phyloP scores from a whole-genome alignment of 352 stramenopile genomes.

The Phytopythium sindhum region DNA sequence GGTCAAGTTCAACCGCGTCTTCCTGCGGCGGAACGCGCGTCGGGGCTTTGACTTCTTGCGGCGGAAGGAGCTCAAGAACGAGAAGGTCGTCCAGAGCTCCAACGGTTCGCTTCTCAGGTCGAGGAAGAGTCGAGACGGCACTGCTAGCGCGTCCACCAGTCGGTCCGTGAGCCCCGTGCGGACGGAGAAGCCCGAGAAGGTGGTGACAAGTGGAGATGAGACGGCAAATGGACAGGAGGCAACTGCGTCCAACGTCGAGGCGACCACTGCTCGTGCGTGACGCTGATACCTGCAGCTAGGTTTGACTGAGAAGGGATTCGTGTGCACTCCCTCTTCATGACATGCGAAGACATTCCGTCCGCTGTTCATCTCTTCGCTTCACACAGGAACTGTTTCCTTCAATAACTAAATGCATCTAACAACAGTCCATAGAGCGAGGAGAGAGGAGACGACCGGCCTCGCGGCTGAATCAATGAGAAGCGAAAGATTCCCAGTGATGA shows the following conservation, averaged over 20 bases:
- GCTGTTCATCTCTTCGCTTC: background rate
- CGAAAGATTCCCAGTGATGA: background rate
- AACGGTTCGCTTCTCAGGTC: background rate
- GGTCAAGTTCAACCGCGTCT: slow-evolving; percentile 47
- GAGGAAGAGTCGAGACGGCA: slow-evolving; percentile 20
- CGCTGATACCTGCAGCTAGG: background rate
- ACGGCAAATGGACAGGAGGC: background rate
- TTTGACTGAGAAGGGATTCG: background rate
- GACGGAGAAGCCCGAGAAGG: background rate
- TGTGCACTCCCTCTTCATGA: background rate
- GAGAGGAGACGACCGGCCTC: background rate
- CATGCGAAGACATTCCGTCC: background rate
- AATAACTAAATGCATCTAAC: background rate
- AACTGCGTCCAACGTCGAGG: background rate
- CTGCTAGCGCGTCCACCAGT: slow-evolving; percentile 22
- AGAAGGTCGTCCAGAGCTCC: slow-evolving; percentile 12
- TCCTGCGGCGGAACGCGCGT: slow-evolving; percentile 56
- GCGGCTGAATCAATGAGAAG: background rate
- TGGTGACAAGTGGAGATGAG: slow-evolving; percentile 5
- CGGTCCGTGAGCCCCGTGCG: slow-evolving; percentile 22
- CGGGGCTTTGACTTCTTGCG: slow-evolving; percentile 70
- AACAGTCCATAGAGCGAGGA: background rate
- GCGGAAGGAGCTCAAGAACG: slow-evolving; percentile 58
- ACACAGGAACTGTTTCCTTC: background rate
- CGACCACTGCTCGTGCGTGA: background rate